These are phyloP conservation scores for Modicella reniformis DNA, from an alignment of 371 early-diverging fungal species.

Conservation along the genomic window DNA sequence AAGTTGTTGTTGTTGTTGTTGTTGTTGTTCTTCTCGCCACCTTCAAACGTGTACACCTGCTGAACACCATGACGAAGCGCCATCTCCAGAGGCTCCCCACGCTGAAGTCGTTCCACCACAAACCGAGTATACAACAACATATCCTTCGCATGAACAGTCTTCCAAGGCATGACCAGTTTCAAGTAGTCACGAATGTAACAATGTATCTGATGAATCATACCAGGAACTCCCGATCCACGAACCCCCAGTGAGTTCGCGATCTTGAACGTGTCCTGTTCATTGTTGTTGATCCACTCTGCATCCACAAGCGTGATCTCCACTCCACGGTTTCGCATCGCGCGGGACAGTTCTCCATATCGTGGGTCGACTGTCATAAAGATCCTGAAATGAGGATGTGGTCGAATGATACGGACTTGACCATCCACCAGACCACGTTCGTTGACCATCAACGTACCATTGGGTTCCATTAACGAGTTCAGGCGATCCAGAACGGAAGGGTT, in stretches of 20 bases:
- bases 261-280: slow-evolving; percentile 56
- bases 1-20: too few species aligned
- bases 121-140: slow-evolving; percentile 67
- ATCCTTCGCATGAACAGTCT: slow-evolving; percentile 64
- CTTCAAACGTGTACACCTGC: slow-evolving; percentile 63
- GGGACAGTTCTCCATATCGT: slow-evolving; percentile 89
- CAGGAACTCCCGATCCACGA: slow-evolving; percentile 57
- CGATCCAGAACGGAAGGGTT: slow-evolving; percentile 95
- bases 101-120: slow-evolving; percentile 73
- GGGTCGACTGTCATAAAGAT: slow-evolving; percentile 99
- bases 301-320: slow-evolving; percentile 85
- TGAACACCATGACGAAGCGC: slow-evolving; percentile 66
- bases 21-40: slow-evolving; percentile 10
- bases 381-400: slow-evolving; percentile 95
- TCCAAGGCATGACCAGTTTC: slow-evolving; percentile 54
- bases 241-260: slow-evolving; percentile 67
- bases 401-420: slow-evolving; percentile 83
- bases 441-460: slow-evolving; percentile 87
- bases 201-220: slow-evolving; percentile 51
- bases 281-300: slow-evolving; percentile 55
- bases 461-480: slow-evolving; percentile 92
- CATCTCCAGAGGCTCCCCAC: slow-evolving; percentile 65
- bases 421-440: slow-evolving; percentile 91
- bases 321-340: slow-evolving; percentile 97
- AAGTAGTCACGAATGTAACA: slow-evolving; percentile 48